These are phyloP conservation scores for Penstemon newberryi DNA, from an alignment of 257 asterid genomes.

Conservation along the genomic window DNA sequence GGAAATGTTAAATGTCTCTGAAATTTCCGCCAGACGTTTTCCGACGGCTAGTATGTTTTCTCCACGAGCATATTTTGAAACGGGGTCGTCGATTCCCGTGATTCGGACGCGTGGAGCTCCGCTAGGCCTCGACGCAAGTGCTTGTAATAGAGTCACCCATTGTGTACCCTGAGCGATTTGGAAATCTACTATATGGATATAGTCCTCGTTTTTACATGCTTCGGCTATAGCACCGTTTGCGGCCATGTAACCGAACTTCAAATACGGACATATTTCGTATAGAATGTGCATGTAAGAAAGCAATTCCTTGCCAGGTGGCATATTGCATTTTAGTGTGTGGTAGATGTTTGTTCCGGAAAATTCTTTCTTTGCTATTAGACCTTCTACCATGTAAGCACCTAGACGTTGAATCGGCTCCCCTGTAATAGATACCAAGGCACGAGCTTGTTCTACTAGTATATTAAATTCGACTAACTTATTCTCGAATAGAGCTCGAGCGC, in stretches of 20 bases:
- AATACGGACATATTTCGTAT: constrained; percentile 84
- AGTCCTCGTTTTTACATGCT: constrained; percentile 74
- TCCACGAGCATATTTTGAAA: constrained; percentile 78
- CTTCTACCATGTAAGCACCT: constrained; percentile 91
- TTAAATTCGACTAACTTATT: constrained; percentile 51
- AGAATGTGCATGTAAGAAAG: constrained; percentile 83
- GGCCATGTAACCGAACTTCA: constrained; percentile 94
- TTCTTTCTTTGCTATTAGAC: constrained; percentile 76
- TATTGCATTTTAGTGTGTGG: constrained; percentile 68
- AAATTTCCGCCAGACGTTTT: constrained; percentile 53
- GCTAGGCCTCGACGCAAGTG: constrained; percentile 87
- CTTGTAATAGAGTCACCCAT: constrained; percentile 90
- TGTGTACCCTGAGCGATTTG: constrained; percentile 95
- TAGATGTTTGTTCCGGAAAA: constrained; percentile 79
- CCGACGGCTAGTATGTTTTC: constrained; percentile 59
- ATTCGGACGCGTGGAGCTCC: constrained; percentile 89
- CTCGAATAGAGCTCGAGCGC: constrained; percentile 76
- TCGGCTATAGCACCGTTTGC: constrained; percentile 97
- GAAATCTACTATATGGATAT: constrained; percentile 82
- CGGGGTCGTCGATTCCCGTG: constrained; percentile 91
- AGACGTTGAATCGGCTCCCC: constrained; percentile 96
- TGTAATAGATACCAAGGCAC: constrained; percentile 60
- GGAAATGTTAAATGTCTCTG: constrained; percentile 63
- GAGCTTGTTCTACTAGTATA: constrained; percentile 47
- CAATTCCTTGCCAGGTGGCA: constrained; percentile 70